A percentile compares a stretch with the other conserved stretches of the same genome.
phyloP scores from a whole-genome alignment of 2,329 filamentous ascomycete genomes.

The Fusarium nisikadoi region DNA sequence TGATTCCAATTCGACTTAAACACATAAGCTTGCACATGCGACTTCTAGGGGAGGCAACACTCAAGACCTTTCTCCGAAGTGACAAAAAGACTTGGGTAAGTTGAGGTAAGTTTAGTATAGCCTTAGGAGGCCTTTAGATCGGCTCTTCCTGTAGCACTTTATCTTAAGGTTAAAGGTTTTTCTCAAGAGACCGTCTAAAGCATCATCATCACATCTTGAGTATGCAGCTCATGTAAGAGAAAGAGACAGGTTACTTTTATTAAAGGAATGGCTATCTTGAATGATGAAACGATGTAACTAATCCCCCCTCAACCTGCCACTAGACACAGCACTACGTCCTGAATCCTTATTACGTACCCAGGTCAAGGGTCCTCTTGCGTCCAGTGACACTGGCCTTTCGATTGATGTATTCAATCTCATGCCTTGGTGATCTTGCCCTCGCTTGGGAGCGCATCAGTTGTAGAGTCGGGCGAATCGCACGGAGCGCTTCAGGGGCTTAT shows the following conservation, averaged over 20 bases:
- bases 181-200: neutral
- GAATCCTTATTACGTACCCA: neutral
- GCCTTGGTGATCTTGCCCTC: slow-evolving; percentile 14
- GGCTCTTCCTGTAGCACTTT: neutral
- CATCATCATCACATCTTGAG: neutral
- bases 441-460: slow-evolving; percentile 23
- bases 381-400: neutral
- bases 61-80: neutral
- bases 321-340: neutral
- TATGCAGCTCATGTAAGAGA: neutral
- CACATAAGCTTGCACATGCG: neutral
- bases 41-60: neutral
- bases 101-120: neutral
- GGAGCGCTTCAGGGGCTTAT: neutral
- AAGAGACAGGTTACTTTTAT: slow-evolving; percentile 33
- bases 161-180: rapidly evolving
- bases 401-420: neutral
- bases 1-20: neutral
- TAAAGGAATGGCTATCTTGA: slow-evolving; percentile 36
- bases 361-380: neutral
- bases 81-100: neutral
- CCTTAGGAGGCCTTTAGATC: neutral
- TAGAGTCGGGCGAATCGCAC: slow-evolving; percentile 34
- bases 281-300: slow-evolving; percentile 28
- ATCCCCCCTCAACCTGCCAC: slow-evolving; percentile 15